Percentiles rank a stretch among this genome's conserved stretches.
phyloP scores from a whole-genome alignment of 345 rosid genomes.

The Microthlaspi erraticum region DNA sequence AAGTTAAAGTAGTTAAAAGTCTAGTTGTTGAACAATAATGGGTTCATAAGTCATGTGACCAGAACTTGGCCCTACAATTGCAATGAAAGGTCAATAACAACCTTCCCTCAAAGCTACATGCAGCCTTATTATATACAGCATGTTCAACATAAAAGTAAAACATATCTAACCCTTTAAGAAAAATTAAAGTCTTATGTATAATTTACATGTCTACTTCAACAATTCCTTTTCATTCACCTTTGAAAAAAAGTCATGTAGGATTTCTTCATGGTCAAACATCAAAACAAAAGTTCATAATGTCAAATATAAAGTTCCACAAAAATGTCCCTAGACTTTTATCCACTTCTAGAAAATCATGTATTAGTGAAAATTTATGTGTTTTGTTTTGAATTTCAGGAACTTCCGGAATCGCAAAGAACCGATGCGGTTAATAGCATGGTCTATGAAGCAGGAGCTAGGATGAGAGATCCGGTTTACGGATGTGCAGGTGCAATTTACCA shows the following conservation, averaged over 20 bases:
- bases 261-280: slow-evolving; percentile 41
- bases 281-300: slow-evolving; percentile 11
- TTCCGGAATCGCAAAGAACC: slow-evolving; percentile 83
- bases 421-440: slow-evolving; percentile 99
- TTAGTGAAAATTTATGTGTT: not conserved
- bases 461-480: slow-evolving; percentile 90
- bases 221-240: slow-evolving; percentile 35
- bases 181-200: slow-evolving; percentile 12
- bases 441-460: slow-evolving; percentile 87
- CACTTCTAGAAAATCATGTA: not conserved
- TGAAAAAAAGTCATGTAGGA: slow-evolving; percentile 32
- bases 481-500: slow-evolving; percentile 92
- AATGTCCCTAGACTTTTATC: slow-evolving; percentile 10
- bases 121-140: slow-evolving; percentile 12
- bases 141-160: slow-evolving; percentile 23
- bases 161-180: slow-evolving; percentile 31
- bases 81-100: slow-evolving; percentile 48
- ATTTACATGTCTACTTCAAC: slow-evolving; percentile 29
- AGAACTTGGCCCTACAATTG: slow-evolving; percentile 40
- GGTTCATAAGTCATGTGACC: slow-evolving; percentile 45
- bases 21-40: slow-evolving; percentile 48
- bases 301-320: not conserved
- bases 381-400: slow-evolving; percentile 54
- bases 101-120: slow-evolving; percentile 38
- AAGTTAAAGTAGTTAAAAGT: slow-evolving; percentile 47